Conservation (phyloP, 2,329 filamentous ascomycete genomes). For the Claviceps sp. region DNA sequence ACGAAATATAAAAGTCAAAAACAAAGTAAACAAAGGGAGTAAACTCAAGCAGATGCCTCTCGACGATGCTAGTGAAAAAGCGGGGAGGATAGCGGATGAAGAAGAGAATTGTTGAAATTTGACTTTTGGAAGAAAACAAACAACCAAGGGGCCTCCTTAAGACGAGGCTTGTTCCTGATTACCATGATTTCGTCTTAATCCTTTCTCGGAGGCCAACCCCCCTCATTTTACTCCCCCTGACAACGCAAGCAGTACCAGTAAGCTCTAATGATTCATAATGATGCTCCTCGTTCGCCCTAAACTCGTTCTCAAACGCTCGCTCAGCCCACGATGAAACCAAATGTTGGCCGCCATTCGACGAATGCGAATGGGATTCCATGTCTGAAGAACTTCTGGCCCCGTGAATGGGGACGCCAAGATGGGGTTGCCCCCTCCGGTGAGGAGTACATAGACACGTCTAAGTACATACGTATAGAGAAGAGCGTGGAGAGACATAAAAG, state of each 20-base stretch:
- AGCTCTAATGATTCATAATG: slow-evolving; percentile 1
- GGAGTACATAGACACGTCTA: no score
- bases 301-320: neutral
- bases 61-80: neutral
- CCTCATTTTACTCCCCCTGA: no score
- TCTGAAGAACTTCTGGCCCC: no score
- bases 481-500: no score
- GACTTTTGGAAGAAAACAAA: neutral
- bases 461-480: no score
- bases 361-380: neutral
- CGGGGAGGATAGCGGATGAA: neutral
- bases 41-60: neutral
- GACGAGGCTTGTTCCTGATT: neutral
- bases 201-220: no score
- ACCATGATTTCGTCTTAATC: no score
- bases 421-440: no score
- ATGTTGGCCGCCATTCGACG: neutral
- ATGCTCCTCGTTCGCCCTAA: neutral
- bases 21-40: neutral
- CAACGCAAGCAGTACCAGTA: neutral
- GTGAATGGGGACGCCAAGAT: no score
- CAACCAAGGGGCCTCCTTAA: neutral
- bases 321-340: neutral
- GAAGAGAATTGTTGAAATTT: neutral
- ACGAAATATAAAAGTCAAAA: neutral